Conservation (phyloP, 2,329 filamentous ascomycete genomes). For the Ascochyta koolunga region DNA sequence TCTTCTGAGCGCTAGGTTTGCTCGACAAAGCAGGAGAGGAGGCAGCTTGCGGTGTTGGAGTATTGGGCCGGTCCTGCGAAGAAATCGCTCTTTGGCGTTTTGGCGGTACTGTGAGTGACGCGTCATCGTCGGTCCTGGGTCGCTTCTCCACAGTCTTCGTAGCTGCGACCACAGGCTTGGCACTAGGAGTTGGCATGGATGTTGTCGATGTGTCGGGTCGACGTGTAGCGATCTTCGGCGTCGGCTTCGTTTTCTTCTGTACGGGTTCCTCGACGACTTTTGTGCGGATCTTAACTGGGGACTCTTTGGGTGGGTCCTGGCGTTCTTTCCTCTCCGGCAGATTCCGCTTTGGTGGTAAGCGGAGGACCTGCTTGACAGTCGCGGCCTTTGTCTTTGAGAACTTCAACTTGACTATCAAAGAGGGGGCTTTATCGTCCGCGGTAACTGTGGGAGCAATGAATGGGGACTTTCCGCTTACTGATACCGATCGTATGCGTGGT, state of each 20-base stretch:
- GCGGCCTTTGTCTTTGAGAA: conserved; percentile 58
- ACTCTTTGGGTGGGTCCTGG: conserved; percentile 27
- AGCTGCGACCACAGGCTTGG: conserved; percentile 17
- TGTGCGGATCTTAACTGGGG: conserved; percentile 21
- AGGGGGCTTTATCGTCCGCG: conserved; percentile 20
- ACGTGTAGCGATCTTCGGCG: conserved; percentile 35
- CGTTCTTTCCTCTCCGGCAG: conserved; percentile 37
- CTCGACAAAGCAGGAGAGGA: conserved; percentile 38
- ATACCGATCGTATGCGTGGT: conserved; percentile 32
- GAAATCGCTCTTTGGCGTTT: conserved; percentile 44
- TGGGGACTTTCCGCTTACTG: conserved; percentile 37
- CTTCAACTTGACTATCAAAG: conserved; percentile 56
- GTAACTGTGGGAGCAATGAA: conserved; percentile 17
- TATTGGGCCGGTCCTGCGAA: conserved; percentile 39
- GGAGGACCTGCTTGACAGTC: conserved; percentile 51
- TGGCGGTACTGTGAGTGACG: conserved; percentile 29
- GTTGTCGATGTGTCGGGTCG: conserved; percentile 28
- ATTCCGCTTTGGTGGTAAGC: conserved; percentile 37
- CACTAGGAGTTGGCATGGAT: conserved; percentile 13
- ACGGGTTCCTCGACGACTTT: conserved; percentile 22
- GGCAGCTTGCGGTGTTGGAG: conserved; percentile 35
- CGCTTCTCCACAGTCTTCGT: conserved; percentile 43
- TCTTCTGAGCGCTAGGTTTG: conserved; percentile 42
- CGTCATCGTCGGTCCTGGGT: conserved; percentile 43
- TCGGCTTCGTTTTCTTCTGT: conserved; percentile 37